These are phyloP conservation scores for Parathielavia hyrcaniae DNA, from an alignment of 495 filamentous ascomycete genomes.

Conservation along the genomic window DNA sequence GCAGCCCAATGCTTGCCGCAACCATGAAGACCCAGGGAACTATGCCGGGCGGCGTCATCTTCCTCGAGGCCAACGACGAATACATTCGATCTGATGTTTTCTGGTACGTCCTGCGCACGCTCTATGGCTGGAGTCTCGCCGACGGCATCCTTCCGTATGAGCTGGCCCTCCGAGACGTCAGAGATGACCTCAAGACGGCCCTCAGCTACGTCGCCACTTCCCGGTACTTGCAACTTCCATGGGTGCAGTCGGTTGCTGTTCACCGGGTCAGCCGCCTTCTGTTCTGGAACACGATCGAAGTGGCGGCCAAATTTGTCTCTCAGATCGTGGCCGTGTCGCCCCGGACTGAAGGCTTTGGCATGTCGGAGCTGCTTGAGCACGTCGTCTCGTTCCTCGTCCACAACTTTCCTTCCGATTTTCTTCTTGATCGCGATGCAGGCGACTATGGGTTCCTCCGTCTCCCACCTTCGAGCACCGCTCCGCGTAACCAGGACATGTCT, in stretches of 20 bases:
- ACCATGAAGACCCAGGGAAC: constrained; percentile 21
- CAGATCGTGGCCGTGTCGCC: constrained; percentile 22
- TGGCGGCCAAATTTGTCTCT: constrained; percentile 39
- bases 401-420: constrained; percentile 45
- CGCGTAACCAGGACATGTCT: constrained; percentile 17
- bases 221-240: constrained; percentile 41
- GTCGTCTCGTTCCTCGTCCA: constrained; percentile 42
- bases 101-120: constrained; percentile 42
- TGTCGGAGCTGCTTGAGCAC: constrained; percentile 31
- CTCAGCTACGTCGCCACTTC: constrained; percentile 51
- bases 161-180: constrained; percentile 23
- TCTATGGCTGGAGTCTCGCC: constrained; percentile 41
- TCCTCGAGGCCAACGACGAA: constrained; percentile 41
- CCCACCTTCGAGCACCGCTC: constrained; percentile 14
- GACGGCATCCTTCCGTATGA: constrained; percentile 20
- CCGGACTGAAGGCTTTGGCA: constrained; percentile 13
- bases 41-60: constrained; percentile 30
- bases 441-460: constrained; percentile 38
- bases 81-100: constrained; percentile 46
- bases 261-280: constrained; percentile 44
- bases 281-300: constrained; percentile 50
- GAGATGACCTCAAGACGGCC: constrained; percentile 42
- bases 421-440: constrained; percentile 40
- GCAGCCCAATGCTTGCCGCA: constrained; percentile 39
- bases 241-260: constrained; percentile 41